These are phyloP conservation scores for Ceratonia siliqua DNA, from an alignment of 306 rosid genomes.

Conservation along the genomic window DNA sequence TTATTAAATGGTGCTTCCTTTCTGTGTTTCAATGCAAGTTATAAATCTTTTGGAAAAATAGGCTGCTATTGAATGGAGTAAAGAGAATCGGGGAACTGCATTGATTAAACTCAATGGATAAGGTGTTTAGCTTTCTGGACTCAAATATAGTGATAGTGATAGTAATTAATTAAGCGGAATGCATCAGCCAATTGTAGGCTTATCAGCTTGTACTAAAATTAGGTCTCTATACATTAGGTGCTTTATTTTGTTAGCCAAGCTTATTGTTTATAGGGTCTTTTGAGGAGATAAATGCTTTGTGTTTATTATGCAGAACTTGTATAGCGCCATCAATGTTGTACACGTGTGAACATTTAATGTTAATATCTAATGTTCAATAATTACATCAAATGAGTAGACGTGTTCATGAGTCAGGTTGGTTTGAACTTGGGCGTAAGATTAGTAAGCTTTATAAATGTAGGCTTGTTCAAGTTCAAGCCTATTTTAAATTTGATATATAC, in stretches of 20 bases:
- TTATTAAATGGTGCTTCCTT: neutral
- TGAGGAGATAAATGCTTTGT: too few species aligned
- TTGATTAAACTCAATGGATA: constrained; percentile 59
- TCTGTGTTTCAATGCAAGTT: constrained; percentile 48
- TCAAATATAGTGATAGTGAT: constrained; percentile 56
- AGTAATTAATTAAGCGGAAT: constrained; percentile 35
- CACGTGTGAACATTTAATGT: constrained; percentile 8
- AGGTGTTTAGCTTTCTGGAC: constrained; percentile 67
- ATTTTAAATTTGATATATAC: too few species aligned
- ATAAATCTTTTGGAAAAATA: constrained; percentile 55
- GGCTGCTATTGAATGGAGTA: constrained; percentile 63
- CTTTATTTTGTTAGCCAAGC: constrained; percentile 16
- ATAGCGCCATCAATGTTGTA: constrained; percentile 14
- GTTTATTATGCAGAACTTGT: constrained; percentile 22
- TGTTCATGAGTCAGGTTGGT: too few species aligned
- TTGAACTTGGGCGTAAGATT: too few species aligned
- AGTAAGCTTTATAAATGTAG: too few species aligned
- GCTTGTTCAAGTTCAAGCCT: too few species aligned
- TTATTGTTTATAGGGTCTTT: neutral
- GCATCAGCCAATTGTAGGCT: constrained; percentile 24
- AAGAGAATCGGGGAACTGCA: constrained; percentile 74
- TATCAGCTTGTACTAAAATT: constrained; percentile 28
- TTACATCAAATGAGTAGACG: too few species aligned
- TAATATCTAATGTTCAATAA: too few species aligned
- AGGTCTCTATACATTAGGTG: constrained; percentile 28